Evolutionary conservation across 202 grass and related monocot genomes (phyloP).

Genomic region (Dendrocalamus latiflorus): DNA sequence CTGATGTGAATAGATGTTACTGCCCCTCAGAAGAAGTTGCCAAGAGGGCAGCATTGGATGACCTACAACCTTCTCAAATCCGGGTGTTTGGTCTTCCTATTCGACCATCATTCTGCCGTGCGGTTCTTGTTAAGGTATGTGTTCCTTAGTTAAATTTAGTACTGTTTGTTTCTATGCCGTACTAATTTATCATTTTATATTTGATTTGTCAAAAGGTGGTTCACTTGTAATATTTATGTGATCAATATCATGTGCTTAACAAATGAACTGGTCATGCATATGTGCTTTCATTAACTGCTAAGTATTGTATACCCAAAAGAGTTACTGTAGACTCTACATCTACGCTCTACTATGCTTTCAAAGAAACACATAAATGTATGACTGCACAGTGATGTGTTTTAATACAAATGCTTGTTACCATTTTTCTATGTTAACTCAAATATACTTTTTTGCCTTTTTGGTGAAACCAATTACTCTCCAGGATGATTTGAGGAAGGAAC

Average conservation of each 20-base stretch:
- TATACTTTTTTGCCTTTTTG: not conserved
- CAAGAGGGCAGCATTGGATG: constrained; percentile 73
- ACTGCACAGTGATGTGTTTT: not conserved
- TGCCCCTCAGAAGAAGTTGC: constrained; percentile 85
- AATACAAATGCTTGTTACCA: not conserved
- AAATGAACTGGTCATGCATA: not conserved
- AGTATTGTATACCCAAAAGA: not conserved
- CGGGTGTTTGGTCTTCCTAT: constrained; percentile 73
- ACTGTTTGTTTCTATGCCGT: not conserved
- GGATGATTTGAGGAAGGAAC: constrained; percentile 68
- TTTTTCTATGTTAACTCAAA: not conserved
- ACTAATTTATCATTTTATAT: not conserved
- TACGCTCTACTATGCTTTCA: not conserved
- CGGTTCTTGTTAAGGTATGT: constrained; percentile 74
- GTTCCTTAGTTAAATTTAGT: not conserved
- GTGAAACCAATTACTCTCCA: constrained; percentile 20
- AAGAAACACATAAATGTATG: constrained; percentile 1
- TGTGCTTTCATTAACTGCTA: not conserved
- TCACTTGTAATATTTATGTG: not conserved
- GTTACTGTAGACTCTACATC: not conserved
- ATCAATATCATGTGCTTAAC: not conserved
- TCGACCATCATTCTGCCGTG: constrained; percentile 81
- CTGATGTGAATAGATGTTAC: constrained; percentile 86
- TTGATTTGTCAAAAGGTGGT: not conserved
- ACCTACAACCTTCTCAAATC: constrained; percentile 66